Evolutionary conservation across 306 rosid genomes (phyloP).

Genomic region (Vachellia collinsii): DNA sequence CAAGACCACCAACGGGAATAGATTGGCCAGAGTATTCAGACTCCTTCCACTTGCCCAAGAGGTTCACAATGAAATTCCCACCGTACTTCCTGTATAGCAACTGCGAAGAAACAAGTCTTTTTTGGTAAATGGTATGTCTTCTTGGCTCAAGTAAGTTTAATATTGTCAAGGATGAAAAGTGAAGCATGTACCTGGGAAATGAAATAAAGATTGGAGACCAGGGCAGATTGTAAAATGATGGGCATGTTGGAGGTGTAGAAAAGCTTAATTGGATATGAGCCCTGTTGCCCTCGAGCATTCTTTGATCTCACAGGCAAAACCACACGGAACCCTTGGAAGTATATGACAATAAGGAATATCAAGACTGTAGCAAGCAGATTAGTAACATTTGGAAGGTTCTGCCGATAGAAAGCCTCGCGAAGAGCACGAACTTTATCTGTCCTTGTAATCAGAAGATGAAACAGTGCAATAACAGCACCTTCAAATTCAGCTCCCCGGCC

Average conservation of each 20-base stretch:
- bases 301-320: slow-evolving; percentile 97
- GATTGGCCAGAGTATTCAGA: slow-evolving; percentile 91
- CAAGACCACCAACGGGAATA: slow-evolving; percentile 90
- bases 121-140: slow-evolving; percentile 7
- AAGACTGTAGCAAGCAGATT: slow-evolving; percentile 88
- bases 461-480: slow-evolving; percentile 91
- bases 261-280: slow-evolving; percentile 92
- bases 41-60: slow-evolving; percentile 95
- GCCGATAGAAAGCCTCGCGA: slow-evolving; percentile 91
- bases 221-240: slow-evolving; percentile 95
- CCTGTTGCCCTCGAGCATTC: slow-evolving; percentile 96
- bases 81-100: slow-evolving; percentile 80
- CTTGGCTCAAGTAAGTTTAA: background rate
- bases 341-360: slow-evolving; percentile 81
- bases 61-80: slow-evolving; percentile 85
- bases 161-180: slow-evolving; percentile 33
- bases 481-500: slow-evolving; percentile 97
- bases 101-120: slow-evolving; percentile 39
- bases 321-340: slow-evolving; percentile 97
- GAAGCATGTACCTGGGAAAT: slow-evolving; percentile 80
- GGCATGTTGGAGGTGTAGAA: slow-evolving; percentile 99
- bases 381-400: slow-evolving; percentile 94
- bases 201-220: slow-evolving; percentile 88
- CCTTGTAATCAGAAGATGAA: slow-evolving; percentile 86
- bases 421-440: slow-evolving; percentile 91